A percentile compares a stretch with the other conserved stretches of the same genome.
Conservation (phyloP, 352 stramenopile genomes). For the Globisporangium barbulae region DNA sequence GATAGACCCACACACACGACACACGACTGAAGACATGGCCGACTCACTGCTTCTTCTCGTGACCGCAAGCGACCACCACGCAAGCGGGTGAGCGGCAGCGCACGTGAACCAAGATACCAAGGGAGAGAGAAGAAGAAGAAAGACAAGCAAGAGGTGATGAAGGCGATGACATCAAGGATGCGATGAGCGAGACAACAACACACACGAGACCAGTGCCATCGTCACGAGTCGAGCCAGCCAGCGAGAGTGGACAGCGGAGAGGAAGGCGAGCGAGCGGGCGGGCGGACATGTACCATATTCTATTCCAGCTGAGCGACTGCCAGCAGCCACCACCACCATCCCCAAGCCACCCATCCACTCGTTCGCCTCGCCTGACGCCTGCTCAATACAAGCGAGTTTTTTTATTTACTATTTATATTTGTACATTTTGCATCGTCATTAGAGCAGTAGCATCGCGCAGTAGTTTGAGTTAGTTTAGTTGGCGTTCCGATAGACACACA, state of each 20-base stretch:
- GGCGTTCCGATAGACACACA: no score
- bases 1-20: no score
- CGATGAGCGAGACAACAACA: not conserved
- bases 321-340: not conserved
- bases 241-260: not conserved
- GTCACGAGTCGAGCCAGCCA: not conserved
- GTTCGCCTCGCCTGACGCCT: not conserved
- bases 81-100: no score
- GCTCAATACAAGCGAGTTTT: not conserved
- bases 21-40: no score
- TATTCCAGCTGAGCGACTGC: not conserved
- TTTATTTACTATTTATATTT: constrained; percentile 15
- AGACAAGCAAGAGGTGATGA: not conserved
- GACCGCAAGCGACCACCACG: no score
- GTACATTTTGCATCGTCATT: constrained; percentile 6
- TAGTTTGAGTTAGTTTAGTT: no score
- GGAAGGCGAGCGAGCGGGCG: not conserved
- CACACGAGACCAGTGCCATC: not conserved
- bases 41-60: no score
- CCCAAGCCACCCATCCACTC: not conserved
- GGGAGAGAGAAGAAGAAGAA: no score
- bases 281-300: constrained; percentile 5
- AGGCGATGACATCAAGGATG: no score
- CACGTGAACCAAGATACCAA: no score
- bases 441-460: no score